Percentiles rank a stretch among this genome's conserved stretches.
phyloP scores from a whole-genome alignment of 208 protist species.

The Trypanosoma theileri region DNA sequence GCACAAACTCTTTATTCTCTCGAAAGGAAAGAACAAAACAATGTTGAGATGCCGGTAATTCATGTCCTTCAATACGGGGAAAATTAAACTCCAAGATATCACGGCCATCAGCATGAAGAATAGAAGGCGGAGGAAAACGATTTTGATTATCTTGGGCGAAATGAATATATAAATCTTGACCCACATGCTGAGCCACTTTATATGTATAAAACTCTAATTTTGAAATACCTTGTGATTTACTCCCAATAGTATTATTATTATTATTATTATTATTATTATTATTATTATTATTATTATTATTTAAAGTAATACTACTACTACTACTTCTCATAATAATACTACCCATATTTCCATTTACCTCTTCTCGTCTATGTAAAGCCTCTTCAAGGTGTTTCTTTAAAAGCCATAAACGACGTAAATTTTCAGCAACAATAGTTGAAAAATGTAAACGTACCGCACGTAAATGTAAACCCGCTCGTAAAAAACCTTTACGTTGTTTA shows the following conservation, averaged over 20 bases:
- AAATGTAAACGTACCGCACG: conserved; percentile 33
- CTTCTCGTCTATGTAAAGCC: not conserved
- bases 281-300: not conserved
- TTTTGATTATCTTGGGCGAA: conserved; percentile 26
- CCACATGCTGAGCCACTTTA: conserved; percentile 37
- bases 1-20: conserved; percentile 16
- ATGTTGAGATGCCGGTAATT: conserved; percentile 52
- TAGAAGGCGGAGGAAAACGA: conserved; percentile 12
- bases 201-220: conserved; percentile 35
- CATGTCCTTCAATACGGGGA: conserved; percentile 53
- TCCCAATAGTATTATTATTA: not conserved
- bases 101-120: conserved; percentile 12
- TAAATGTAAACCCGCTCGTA: conserved; percentile 27
- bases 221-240: not conserved
- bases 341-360: not conserved
- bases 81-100: conserved; percentile 65
- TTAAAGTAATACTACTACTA: not conserved
- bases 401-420: conserved; percentile 14
- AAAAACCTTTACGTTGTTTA: conserved; percentile 24
- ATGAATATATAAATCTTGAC: conserved; percentile 15
- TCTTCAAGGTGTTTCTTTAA: conserved; percentile 16
- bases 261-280: not conserved
- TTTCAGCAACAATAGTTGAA: conserved; percentile 30
- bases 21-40: conserved; percentile 40
- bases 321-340: not conserved